A percentile compares a stretch with the other conserved stretches of the same genome.
Evolutionary conservation across 2,329 filamentous ascomycete species (phyloP).

Genomic region (Nemania serpens): DNA sequence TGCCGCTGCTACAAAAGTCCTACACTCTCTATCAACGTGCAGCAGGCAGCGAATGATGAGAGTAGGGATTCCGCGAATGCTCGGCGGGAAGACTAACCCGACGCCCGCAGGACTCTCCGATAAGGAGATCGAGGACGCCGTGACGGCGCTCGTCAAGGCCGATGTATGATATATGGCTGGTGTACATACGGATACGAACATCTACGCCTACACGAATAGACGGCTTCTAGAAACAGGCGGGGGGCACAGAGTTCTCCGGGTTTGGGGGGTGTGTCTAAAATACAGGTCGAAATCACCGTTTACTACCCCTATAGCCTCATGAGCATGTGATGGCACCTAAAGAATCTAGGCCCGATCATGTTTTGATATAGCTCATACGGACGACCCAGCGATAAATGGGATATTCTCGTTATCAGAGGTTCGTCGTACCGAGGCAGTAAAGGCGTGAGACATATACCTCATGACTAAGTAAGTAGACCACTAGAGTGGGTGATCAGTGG

Average conservation of each 20-base stretch:
- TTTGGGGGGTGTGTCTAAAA: not conserved
- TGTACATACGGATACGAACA: constrained; percentile 8
- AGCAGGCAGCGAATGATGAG: too few relatives aligned
- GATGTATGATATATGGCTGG: constrained; percentile 36
- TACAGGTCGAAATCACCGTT: too few relatives aligned
- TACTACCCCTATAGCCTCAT: not conserved
- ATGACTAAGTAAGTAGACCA: too few relatives aligned
- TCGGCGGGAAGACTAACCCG: not conserved
- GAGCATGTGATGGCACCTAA: not conserved
- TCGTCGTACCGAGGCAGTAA: too few relatives aligned
- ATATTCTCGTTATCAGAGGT: too few relatives aligned
- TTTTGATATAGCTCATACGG: too few relatives aligned
- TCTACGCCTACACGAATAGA: constrained; percentile 11
- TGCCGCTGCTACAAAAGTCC: not conserved
- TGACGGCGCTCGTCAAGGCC: constrained; percentile 58
- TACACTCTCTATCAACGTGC: too few relatives aligned
- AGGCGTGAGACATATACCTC: too few relatives aligned
- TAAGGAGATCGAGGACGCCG: constrained; percentile 65
- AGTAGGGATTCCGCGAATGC: too few relatives aligned
- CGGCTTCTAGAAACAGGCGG: constrained; percentile 1
- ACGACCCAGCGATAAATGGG: too few relatives aligned
- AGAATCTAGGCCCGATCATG: too few relatives aligned
- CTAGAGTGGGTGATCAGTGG: too few relatives aligned
- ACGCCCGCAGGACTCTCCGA: constrained; percentile 54
- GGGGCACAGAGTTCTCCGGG: not conserved